phyloP scores from a whole-genome alignment of 345 rosid species.

The Erysimum cheiranthoides region DNA sequence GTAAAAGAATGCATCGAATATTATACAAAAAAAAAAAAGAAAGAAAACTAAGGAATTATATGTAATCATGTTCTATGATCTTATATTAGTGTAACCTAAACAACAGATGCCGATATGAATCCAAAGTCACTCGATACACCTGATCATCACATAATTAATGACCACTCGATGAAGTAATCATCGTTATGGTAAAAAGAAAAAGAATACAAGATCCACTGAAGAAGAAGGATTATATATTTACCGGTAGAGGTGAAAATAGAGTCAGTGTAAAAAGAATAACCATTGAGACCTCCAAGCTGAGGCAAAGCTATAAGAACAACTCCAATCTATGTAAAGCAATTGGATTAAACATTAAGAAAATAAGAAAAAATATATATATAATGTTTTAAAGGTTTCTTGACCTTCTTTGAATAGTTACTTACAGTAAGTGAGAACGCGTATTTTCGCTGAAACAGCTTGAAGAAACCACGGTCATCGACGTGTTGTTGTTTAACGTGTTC shows the following conservation, averaged over 20 bases:
- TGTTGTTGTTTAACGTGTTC: slow-evolving; percentile 35
- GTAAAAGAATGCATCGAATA: background rate
- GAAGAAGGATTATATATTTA: slow-evolving; percentile 38
- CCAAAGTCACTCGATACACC: slow-evolving; percentile 80
- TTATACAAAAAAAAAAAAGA: background rate
- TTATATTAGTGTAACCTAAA: slow-evolving; percentile 60
- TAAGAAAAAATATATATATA: background rate
- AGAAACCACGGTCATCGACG: background rate
- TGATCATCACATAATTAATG: slow-evolving; percentile 31
- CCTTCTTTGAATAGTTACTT: background rate
- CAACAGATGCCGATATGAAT: slow-evolving; percentile 68
- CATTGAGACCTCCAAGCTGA: slow-evolving; percentile 78
- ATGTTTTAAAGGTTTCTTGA: background rate
- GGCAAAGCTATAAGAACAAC: slow-evolving; percentile 83
- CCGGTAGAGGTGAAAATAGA: slow-evolving; percentile 62
- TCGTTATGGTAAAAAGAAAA: background rate
- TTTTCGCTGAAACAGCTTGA: slow-evolving; percentile 40
- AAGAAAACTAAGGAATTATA: background rate
- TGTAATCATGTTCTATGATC: slow-evolving; percentile 11
- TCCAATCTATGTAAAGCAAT: slow-evolving; percentile 53
- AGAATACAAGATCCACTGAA: background rate
- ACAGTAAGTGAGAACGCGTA: slow-evolving; percentile 39
- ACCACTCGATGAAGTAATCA: background rate
- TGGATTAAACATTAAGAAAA: background rate
- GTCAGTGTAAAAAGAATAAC: slow-evolving; percentile 59